Percentiles rank a stretch among this genome's conserved stretches.
These are phyloP conservation scores for Plectosphaerella cucumerina DNA, from an alignment of 2,329 filamentous ascomycete genomes.

Conservation along the genomic window DNA sequence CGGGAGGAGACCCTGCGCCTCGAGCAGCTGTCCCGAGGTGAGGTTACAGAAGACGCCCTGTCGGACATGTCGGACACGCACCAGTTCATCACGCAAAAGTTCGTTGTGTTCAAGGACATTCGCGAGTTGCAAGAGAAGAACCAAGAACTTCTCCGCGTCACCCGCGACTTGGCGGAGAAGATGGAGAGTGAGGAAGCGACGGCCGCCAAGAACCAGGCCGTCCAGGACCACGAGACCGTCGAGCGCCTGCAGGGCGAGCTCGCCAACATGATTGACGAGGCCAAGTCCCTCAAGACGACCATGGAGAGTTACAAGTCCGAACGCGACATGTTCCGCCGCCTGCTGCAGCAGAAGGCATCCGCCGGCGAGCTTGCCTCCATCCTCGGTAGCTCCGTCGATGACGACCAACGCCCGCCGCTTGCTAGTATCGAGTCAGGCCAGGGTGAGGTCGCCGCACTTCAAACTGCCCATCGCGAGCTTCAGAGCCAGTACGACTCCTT, in stretches of 20 bases:
- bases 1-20: slow-evolving; percentile 71
- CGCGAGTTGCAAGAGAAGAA: slow-evolving; percentile 86
- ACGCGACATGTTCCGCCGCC: slow-evolving; percentile 94
- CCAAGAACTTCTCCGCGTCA: slow-evolving; percentile 74
- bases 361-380: slow-evolving; percentile 61
- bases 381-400: slow-evolving; percentile 68
- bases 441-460: slow-evolving; percentile 52
- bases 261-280: slow-evolving; percentile 75
- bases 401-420: slow-evolving; percentile 48
- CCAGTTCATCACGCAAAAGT: slow-evolving; percentile 80
- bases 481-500: slow-evolving; percentile 88
- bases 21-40: slow-evolving; percentile 71
- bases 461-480: slow-evolving; percentile 73
- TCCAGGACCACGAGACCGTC: slow-evolving; percentile 67
- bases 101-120: slow-evolving; percentile 87
- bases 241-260: slow-evolving; percentile 68
- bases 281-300: slow-evolving; percentile 74
- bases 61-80: slow-evolving; percentile 80
- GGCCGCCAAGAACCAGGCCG: slow-evolving; percentile 57
- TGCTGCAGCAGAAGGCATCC: slow-evolving; percentile 70
- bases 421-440: slow-evolving; percentile 53
- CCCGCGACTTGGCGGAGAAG: slow-evolving; percentile 78
- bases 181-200: slow-evolving; percentile 89
- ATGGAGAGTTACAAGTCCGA: slow-evolving; percentile 94
- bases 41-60: slow-evolving; percentile 65